Evolutionary conservation across 148 eudicot species (phyloP).

Genomic region (Rhododendron ovatum): DNA sequence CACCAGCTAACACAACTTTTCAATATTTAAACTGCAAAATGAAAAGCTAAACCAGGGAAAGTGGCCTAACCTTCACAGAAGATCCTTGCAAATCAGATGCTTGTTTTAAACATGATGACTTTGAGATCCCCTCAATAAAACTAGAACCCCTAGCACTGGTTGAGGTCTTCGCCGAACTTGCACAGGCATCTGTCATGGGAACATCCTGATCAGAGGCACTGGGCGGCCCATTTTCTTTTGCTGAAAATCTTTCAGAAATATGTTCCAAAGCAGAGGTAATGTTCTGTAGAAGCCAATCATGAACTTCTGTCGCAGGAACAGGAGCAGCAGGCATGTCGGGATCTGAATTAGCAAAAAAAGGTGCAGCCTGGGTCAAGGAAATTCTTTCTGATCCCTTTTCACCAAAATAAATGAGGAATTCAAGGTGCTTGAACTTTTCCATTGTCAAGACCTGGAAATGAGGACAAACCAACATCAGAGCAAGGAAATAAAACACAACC

Average conservation of each 20-base stretch:
- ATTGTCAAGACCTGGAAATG: slow-evolving; percentile 69
- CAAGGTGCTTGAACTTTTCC: slow-evolving; percentile 92
- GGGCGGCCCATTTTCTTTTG: slow-evolving; percentile 75
- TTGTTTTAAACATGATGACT: slow-evolving; percentile 76
- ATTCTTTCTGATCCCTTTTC: slow-evolving; percentile 71
- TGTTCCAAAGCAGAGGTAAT: slow-evolving; percentile 68
- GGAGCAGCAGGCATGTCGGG: slow-evolving; percentile 99
- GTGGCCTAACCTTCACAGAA: slow-evolving; percentile 61
- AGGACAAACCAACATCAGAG: not conserved
- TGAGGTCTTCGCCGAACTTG: slow-evolving; percentile 57
- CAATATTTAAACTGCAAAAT: not conserved
- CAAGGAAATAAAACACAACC: not conserved
- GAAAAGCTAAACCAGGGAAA: not conserved
- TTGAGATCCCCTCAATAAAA: slow-evolving; percentile 86
- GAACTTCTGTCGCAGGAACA: slow-evolving; percentile 81
- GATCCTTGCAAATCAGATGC: slow-evolving; percentile 76
- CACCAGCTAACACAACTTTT: not conserved
- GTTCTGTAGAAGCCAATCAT: slow-evolving; percentile 83
- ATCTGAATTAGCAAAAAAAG: slow-evolving; percentile 95
- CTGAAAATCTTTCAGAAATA: slow-evolving; percentile 70
- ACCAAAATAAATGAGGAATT: slow-evolving; percentile 76
- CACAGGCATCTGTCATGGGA: slow-evolving; percentile 74
- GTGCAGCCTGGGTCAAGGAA: slow-evolving; percentile 78
- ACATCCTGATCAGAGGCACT: slow-evolving; percentile 73
- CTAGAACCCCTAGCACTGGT: slow-evolving; percentile 65